phyloP scores from a whole-genome alignment of 441 rosid species.

The Croton laevigatus region DNA sequence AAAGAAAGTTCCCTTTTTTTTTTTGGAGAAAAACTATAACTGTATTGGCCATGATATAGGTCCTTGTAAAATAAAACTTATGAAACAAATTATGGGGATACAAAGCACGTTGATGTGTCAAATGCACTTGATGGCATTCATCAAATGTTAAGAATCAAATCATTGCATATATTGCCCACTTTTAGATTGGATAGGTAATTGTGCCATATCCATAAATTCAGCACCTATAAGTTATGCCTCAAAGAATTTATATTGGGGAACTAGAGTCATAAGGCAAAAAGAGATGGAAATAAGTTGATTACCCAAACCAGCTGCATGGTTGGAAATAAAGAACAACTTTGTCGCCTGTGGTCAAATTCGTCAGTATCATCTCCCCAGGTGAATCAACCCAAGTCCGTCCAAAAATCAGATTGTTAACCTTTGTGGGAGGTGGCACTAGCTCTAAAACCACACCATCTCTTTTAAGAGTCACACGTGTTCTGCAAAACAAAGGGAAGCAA shows the following conservation, averaged over 20 bases:
- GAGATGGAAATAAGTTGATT: conserved; percentile 15
- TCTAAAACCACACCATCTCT: conserved; percentile 88
- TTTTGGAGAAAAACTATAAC: too few species aligned
- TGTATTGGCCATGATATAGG: not conserved
- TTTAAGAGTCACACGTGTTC: conserved; percentile 87
- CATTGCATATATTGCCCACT: not conserved
- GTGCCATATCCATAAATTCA: not conserved
- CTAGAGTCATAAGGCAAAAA: not conserved
- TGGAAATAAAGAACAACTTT: conserved; percentile 92
- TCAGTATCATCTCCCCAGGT: conserved; percentile 92
- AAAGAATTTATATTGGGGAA: not conserved
- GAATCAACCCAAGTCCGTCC: conserved; percentile 99
- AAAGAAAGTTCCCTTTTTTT: not conserved
- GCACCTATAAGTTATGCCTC: not conserved
- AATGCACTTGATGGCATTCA: not conserved
- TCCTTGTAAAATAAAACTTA: not conserved
- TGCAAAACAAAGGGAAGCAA: conserved; percentile 29
- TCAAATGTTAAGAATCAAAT: not conserved
- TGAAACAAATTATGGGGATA: not conserved
- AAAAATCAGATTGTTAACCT: conserved; percentile 88
- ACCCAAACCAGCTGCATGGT: conserved; percentile 99
- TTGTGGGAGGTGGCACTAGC: conserved; percentile 92
- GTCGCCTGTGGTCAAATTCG: conserved; percentile 88
- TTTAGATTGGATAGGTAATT: not conserved
- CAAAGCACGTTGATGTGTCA: not conserved